Conservation (phyloP, 2,329 filamentous ascomycete species). For the Triangularia verruculosa region DNA sequence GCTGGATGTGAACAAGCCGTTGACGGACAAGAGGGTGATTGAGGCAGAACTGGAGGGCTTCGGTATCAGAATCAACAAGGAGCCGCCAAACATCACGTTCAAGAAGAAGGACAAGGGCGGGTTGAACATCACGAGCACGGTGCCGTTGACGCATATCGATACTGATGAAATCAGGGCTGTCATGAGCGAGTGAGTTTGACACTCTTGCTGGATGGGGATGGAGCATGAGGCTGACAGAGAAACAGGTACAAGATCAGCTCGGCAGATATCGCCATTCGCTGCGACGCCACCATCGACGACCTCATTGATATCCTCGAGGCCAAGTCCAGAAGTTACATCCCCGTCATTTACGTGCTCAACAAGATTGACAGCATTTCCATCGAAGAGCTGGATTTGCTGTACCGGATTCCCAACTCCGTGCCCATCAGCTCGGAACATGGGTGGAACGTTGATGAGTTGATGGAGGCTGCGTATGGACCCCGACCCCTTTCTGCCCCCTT, state of each 20-base stretch:
- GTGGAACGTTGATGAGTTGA: conserved; percentile 95
- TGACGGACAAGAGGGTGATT: conserved; percentile 95
- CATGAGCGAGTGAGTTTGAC: conserved; percentile 65
- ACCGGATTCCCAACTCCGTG: conserved; percentile 94
- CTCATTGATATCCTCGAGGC: conserved; percentile 94
- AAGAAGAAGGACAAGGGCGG: conserved; percentile 99
- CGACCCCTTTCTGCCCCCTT: conserved; percentile 35
- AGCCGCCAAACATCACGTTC: conserved; percentile 97
- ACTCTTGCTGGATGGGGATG: background rate
- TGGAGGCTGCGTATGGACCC: conserved; percentile 74
- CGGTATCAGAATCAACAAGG: conserved; percentile 95
- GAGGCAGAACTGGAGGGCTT: conserved; percentile 95
- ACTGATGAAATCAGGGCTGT: conserved; percentile 97
- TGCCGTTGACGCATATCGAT: conserved; percentile 87
- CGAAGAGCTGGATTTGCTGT: conserved; percentile 92
- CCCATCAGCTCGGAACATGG: conserved; percentile 97
- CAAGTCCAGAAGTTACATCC: conserved; percentile 92
- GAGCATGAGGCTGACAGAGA: background rate
- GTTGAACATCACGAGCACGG: conserved; percentile 91
- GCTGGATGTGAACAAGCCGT: conserved; percentile 94
- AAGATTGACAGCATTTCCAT: conserved; percentile 99
- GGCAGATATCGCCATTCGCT: conserved; percentile 95
- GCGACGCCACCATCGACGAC: conserved; percentile 96
- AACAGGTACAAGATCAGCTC: conserved; percentile 80
- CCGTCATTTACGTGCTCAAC: conserved; percentile 98